Conservation (phyloP, 2,329 filamentous ascomycete species). For the Aspergillus tubingensis region DNA sequence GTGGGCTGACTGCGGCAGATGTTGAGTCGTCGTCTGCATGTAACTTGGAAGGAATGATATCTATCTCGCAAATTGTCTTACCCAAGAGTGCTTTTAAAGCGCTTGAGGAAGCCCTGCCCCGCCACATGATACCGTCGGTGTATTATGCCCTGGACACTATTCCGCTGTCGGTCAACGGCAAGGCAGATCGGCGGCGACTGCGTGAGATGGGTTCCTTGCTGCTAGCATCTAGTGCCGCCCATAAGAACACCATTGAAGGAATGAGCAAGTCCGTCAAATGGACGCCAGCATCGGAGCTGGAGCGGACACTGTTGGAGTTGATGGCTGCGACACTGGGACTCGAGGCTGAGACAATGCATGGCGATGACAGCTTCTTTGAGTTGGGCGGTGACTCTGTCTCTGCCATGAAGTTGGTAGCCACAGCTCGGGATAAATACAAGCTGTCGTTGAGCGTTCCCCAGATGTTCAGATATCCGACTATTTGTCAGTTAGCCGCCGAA, state of each 20-base stretch:
- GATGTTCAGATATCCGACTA: neutral
- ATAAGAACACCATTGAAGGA: neutral
- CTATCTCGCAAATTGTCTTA: neutral
- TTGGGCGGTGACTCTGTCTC: neutral
- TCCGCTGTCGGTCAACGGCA: neutral
- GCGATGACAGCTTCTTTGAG: neutral
- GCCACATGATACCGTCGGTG: conserved; percentile 6
- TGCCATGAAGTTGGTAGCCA: neutral
- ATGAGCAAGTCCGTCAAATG: neutral
- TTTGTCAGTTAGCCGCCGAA: neutral
- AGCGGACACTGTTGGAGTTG: neutral
- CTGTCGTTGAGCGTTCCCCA: neutral
- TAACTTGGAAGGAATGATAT: no score
- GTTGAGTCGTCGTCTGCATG: neutral
- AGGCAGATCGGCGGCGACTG: neutral
- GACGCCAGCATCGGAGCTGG: neutral
- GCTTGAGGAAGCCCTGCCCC: neutral
- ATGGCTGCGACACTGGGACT: neutral
- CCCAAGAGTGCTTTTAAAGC: neutral
- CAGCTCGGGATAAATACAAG: neutral
- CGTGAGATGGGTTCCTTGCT: neutral
- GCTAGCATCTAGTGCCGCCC: neutral
- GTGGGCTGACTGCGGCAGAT: neutral
- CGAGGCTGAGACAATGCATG: neutral
- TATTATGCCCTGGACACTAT: neutral